Percentiles rank a stretch among this genome's conserved stretches.
Evolutionary conservation across 345 rosid species (phyloP).

Genomic region (Citrus trifoliata): DNA sequence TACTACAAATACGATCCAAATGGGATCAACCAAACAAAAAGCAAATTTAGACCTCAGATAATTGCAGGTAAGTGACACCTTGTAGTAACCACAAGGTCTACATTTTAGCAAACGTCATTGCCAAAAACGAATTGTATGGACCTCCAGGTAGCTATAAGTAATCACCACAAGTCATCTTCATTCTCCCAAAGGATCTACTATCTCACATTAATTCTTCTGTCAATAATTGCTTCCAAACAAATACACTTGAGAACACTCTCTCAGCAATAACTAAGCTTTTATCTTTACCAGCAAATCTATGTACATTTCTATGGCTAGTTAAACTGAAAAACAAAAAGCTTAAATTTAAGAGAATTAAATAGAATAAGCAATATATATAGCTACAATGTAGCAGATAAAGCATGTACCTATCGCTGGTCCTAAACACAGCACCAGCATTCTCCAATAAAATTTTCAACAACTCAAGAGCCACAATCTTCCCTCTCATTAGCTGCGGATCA

Average conservation of each 20-base stretch:
- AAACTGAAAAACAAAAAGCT: not conserved
- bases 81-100: not conserved
- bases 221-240: not conserved
- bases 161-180: not conserved
- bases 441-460: slow-evolving; percentile 92
- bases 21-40: not conserved
- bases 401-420: slow-evolving; percentile 93
- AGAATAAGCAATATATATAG: not conserved
- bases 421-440: slow-evolving; percentile 98
- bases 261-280: not conserved
- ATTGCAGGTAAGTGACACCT: not conserved
- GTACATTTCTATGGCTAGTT: not conserved
- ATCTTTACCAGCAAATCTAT: not conserved
- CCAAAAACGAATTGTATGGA: not conserved
- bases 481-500: slow-evolving; percentile 95
- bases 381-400: not conserved
- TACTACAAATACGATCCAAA: not conserved
- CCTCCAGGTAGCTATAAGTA: not conserved
- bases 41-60: not conserved
- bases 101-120: not conserved
- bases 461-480: slow-evolving; percentile 97
- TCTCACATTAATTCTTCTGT: not conserved
- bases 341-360: not conserved
- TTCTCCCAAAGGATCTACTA: not conserved
- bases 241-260: not conserved